Evolutionary conservation across 805 yeast species (phyloP).

Genomic region (Lachancea meyersii): DNA sequence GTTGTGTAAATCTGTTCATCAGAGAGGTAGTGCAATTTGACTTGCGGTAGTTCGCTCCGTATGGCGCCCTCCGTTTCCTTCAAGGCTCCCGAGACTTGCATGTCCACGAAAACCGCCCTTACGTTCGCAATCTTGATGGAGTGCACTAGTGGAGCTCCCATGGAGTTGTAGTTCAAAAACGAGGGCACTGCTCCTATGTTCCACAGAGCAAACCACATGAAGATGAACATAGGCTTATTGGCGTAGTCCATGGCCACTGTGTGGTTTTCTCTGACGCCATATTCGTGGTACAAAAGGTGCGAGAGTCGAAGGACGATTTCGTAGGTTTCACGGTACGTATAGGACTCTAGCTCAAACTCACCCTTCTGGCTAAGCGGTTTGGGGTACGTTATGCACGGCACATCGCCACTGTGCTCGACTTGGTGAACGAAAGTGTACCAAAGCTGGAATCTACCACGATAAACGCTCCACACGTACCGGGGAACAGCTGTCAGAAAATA

Average conservation of each 20-base stretch:
- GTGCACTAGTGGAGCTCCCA: constrained; percentile 70
- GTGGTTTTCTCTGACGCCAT: constrained; percentile 59
- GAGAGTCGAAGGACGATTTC: constrained; percentile 62
- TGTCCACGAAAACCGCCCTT: constrained; percentile 64
- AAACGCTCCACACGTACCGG: constrained; percentile 33
- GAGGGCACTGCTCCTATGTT: constrained; percentile 87
- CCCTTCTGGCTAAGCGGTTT: constrained; percentile 43
- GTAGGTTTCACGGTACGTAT: constrained; percentile 64
- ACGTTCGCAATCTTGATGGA: constrained; percentile 67
- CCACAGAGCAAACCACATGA: constrained; percentile 84
- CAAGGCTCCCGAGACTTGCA: constrained; percentile 52
- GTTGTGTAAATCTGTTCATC: constrained; percentile 44
- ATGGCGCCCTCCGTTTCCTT: constrained; percentile 43
- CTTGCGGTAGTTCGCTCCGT: constrained; percentile 32
- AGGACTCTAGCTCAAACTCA: constrained; percentile 54
- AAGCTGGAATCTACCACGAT: constrained; percentile 39
- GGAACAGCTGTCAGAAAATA: constrained; percentile 38
- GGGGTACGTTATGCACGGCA: constrained; percentile 55
- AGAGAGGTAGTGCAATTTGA: constrained; percentile 44
- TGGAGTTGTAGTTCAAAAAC: constrained; percentile 73
- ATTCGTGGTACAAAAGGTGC: constrained; percentile 53
- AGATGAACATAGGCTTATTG: constrained; percentile 75
- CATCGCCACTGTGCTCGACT: constrained; percentile 44
- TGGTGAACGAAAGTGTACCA: constrained; percentile 65
- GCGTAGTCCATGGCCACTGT: constrained; percentile 69